A percentile compares a stretch with the other conserved stretches of the same genome.
These are phyloP conservation scores for Ceratobasidium sp. DNA, from an alignment of 1,284 basidiomycete species.

Conservation along the genomic window DNA sequence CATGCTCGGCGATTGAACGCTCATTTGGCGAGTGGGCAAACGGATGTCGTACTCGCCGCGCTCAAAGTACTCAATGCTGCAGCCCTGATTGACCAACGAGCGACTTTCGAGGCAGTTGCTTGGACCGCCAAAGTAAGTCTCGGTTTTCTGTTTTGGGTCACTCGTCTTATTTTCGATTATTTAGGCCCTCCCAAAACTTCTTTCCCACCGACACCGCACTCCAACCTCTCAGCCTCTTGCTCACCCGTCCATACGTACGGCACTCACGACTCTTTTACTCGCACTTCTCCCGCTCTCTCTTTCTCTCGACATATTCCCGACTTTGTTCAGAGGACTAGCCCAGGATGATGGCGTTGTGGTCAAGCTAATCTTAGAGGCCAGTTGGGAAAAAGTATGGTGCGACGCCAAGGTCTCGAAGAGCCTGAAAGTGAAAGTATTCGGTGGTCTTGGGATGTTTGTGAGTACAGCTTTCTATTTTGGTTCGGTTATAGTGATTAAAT, in stretches of 20 bases:
- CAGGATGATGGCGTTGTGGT: slow-evolving; percentile 73
- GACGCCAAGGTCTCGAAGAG: slow-evolving; percentile 78
- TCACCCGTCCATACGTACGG: slow-evolving; percentile 75
- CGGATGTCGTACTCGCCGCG: slow-evolving; percentile 72
- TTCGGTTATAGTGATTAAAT: background rate
- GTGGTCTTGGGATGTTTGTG: slow-evolving; percentile 59
- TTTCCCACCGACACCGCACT: slow-evolving; percentile 67
- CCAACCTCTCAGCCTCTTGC: slow-evolving; percentile 20
- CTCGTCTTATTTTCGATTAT: background rate
- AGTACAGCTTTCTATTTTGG: background rate
- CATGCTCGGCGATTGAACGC: slow-evolving; percentile 69
- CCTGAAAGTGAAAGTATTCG: slow-evolving; percentile 75
- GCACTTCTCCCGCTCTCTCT: slow-evolving; percentile 79
- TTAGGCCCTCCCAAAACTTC: slow-evolving; percentile 74
- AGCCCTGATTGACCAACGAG: slow-evolving; percentile 55
- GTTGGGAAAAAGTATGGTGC: slow-evolving; percentile 77
- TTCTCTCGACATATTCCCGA: slow-evolving; percentile 70
- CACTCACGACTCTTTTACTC: slow-evolving; percentile 75
- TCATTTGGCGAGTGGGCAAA: slow-evolving; percentile 70
- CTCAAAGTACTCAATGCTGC: slow-evolving; percentile 74
- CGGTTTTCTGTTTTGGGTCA: background rate
- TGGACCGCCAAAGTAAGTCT: slow-evolving; percentile 79
- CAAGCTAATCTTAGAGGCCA: slow-evolving; percentile 71
- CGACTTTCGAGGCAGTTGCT: slow-evolving; percentile 69
- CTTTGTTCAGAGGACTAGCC: slow-evolving; percentile 75